Evolutionary conservation across 2,329 filamentous ascomycete genomes (phyloP).

Genomic region (Geosmithia putterillii): DNA sequence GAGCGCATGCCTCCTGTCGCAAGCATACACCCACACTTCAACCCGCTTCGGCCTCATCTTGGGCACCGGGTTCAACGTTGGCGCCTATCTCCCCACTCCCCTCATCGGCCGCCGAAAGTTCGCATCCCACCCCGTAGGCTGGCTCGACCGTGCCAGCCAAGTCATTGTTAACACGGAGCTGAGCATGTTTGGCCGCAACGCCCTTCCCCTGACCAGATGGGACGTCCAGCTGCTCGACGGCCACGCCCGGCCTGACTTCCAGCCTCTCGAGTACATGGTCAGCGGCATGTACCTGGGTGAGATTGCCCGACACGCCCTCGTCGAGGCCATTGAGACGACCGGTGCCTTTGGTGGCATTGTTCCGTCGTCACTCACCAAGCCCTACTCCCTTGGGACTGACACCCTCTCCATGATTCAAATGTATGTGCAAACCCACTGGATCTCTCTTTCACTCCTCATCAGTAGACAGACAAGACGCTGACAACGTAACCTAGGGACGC

Average conservation of each 20-base stretch:
- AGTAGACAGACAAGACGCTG: background rate
- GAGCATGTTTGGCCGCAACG: constrained; percentile 50
- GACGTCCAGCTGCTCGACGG: constrained; percentile 37
- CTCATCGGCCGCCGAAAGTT: constrained; percentile 44
- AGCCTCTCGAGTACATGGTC: constrained; percentile 50
- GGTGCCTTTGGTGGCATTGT: constrained; percentile 44
- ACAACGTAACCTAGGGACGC: background rate
- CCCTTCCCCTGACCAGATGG: constrained; percentile 50
- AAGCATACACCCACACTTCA: constrained; percentile 44
- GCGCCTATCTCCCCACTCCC: constrained; percentile 48
- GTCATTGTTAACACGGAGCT: constrained; percentile 57
- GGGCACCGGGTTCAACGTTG: constrained; percentile 56
- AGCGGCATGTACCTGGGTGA: constrained; percentile 57
- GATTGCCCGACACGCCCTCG: constrained; percentile 42
- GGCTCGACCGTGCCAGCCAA: constrained; percentile 46
- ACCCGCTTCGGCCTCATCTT: constrained; percentile 54
- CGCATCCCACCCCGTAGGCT: constrained; percentile 37
- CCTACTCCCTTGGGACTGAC: constrained; percentile 49
- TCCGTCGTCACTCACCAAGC: constrained; percentile 35
- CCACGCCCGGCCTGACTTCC: constrained; percentile 46
- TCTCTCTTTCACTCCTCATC: background rate
- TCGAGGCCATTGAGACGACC: constrained; percentile 44
- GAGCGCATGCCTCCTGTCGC: constrained; percentile 52
- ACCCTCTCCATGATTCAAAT: constrained; percentile 44
- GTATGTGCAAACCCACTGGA: constrained; percentile 27